phyloP scores from a whole-genome alignment of 2,329 filamentous ascomycete species.

The Phaeosphaeriaceae sp. region DNA sequence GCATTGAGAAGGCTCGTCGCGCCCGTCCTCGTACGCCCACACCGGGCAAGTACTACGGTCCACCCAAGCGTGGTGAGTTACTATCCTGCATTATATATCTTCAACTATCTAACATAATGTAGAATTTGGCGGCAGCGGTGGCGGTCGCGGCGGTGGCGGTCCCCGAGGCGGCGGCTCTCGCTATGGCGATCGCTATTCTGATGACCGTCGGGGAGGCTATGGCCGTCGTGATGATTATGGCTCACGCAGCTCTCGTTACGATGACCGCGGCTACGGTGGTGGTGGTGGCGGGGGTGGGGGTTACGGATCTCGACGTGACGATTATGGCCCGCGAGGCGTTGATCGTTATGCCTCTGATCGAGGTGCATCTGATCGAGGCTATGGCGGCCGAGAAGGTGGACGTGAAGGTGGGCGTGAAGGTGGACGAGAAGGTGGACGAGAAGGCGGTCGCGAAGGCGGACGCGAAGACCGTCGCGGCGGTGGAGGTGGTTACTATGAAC shows the following conservation, averaged over 20 bases:
- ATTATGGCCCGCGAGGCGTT: conserved; percentile 48
- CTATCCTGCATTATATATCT: background rate
- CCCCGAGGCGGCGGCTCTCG: conserved; percentile 56
- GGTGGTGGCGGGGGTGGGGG: conserved; percentile 65
- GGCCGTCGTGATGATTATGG: conserved; percentile 57
- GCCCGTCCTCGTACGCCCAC: conserved; percentile 94
- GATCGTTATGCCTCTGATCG: conserved; percentile 68
- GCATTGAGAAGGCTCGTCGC: conserved; percentile 98
- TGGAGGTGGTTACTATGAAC: conserved; percentile 63
- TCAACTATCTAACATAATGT: conserved; percentile 22
- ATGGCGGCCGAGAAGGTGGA: conserved; percentile 59
- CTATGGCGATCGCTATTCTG: conserved; percentile 55
- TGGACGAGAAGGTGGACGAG: conserved; percentile 63
- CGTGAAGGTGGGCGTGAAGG: conserved; percentile 59
- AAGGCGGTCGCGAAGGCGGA: conserved; percentile 61
- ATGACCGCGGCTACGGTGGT: conserved; percentile 60
- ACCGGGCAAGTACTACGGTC: conserved; percentile 98
- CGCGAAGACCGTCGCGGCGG: conserved; percentile 60
- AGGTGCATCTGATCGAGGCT: conserved; percentile 68
- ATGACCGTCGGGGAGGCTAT: conserved; percentile 54
- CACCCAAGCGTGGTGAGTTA: conserved; percentile 88
- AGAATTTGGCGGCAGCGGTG: conserved; percentile 55
- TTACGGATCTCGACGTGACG: conserved; percentile 51
- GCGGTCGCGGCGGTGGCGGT: conserved; percentile 55
- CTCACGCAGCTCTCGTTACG: conserved; percentile 46